phyloP scores from a whole-genome alignment of 2,329 filamentous ascomycete species.

The Aspergillus fischeri region DNA sequence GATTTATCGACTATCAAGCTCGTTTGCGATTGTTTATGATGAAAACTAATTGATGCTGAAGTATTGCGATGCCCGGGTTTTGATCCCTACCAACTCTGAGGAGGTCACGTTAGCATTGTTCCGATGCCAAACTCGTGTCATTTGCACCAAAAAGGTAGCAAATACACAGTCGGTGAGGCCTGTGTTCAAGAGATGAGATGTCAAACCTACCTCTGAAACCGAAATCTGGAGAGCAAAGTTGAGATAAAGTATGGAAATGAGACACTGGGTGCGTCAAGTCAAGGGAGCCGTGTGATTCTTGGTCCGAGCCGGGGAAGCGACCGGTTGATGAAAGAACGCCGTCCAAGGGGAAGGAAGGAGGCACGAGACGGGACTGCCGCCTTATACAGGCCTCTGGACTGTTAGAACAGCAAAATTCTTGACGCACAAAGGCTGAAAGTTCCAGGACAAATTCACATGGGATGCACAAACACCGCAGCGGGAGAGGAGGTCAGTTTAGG shows the following conservation, averaged over 20 bases:
- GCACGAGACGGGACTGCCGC: conserved; percentile 27
- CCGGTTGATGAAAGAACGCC: conserved; percentile 21
- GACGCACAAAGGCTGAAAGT: conserved; percentile 17
- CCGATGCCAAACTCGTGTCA: conserved; percentile 14
- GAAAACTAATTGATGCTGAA: neutral
- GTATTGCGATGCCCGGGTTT: conserved; percentile 2
- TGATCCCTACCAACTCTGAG: conserved; percentile 18
- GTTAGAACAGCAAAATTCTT: conserved; percentile 19
- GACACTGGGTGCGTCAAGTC: conserved; percentile 20
- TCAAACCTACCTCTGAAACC: conserved; percentile 15
- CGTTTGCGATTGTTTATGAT: neutral
- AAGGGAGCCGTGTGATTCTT: conserved; percentile 30
- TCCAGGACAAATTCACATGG: conserved; percentile 24
- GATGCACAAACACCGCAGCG: conserved; percentile 18
- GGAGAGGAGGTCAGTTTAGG: conserved; percentile 21
- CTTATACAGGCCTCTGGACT: conserved; percentile 27
- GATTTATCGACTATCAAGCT: neutral
- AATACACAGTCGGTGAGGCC: conserved; percentile 2
- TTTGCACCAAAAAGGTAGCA: neutral
- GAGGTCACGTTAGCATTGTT: conserved; percentile 32
- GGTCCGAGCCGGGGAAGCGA: conserved; percentile 26
- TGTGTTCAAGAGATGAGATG: neutral
- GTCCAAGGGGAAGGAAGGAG: conserved; percentile 21
- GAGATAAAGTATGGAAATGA: conserved; percentile 11
- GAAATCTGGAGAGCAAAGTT: conserved; percentile 10